These are phyloP conservation scores for Phaeosphaeriaceae sp. DNA, from an alignment of 2,329 filamentous ascomycete genomes.

Conservation along the genomic window DNA sequence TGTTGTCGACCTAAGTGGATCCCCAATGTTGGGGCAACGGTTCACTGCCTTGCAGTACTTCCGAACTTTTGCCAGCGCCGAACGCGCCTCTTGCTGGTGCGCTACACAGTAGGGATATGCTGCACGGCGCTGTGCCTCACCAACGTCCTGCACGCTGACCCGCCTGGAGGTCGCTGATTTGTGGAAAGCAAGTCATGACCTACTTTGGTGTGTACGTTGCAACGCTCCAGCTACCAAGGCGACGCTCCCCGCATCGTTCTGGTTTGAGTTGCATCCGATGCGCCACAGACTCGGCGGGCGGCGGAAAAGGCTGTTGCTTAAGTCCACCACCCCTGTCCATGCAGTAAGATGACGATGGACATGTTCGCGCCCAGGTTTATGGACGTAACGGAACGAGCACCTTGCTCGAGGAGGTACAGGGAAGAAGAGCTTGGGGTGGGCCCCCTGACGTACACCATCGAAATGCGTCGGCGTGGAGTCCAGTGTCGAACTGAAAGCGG, in stretches of 20 bases:
- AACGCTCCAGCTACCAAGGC: neutral
- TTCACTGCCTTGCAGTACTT: conserved; percentile 13
- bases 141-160: conserved; percentile 14
- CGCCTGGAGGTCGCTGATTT: neutral
- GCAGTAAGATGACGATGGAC: conserved; percentile 39
- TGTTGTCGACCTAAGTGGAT: neutral
- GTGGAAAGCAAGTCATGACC: neutral
- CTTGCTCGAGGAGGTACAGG: conserved; percentile 13
- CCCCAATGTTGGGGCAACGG: neutral
- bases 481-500: conserved; percentile 1
- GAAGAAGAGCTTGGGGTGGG: conserved; percentile 7
- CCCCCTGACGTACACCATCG: conserved; percentile 14
- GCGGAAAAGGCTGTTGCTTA: conserved; percentile 40
- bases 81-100: neutral
- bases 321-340: conserved; percentile 26
- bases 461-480: conserved; percentile 12
- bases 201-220: neutral
- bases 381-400: conserved; percentile 10
- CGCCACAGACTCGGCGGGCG: conserved; percentile 28
- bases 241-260: conserved; percentile 4
- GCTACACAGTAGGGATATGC: neutral
- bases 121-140: conserved; percentile 9
- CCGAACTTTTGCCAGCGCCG: conserved; percentile 17
- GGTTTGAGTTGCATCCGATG: conserved; percentile 16
- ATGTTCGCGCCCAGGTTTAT: neutral